These are phyloP conservation scores for Leccinum barrowsii DNA, from an alignment of 768 basidiomycete species.

Conservation along the genomic window DNA sequence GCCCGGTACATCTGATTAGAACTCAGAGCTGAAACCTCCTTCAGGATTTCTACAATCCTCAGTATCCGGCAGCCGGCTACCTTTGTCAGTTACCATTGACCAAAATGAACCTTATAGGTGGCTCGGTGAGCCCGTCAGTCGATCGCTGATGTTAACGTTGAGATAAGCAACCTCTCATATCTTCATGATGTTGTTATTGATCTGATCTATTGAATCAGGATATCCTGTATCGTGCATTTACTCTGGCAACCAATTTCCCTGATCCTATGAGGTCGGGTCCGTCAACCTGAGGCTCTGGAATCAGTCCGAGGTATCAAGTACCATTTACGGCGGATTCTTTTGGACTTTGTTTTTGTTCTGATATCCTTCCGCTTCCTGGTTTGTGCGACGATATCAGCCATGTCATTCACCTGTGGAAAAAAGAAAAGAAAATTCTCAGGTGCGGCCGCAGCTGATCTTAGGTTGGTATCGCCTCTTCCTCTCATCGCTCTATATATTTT, in stretches of 20 bases:
- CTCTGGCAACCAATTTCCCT: neutral
- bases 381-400: neutral
- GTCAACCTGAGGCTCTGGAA: conserved; percentile 1
- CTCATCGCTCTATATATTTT: neutral
- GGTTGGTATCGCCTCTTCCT: conserved; percentile 35
- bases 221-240: neutral
- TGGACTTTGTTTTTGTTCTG: neutral
- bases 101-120: conserved; percentile 73
- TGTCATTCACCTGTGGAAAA: conserved; percentile 14
- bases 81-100: conserved; percentile 60
- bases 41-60: too few relatives aligned
- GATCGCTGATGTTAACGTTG: neutral
- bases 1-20: too few relatives aligned
- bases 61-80: conserved; percentile 27
- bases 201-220: neutral
- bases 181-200: neutral
- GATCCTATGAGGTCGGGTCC: conserved; percentile 15
- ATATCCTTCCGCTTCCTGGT: neutral
- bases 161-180: neutral
- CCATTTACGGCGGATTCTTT: conserved; percentile 10
- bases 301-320: conserved; percentile 11
- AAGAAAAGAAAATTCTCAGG: conserved; percentile 75
- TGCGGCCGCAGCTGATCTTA: conserved; percentile 73
- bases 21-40: conserved; percentile 5
- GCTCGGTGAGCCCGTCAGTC: conserved; percentile 77